These are phyloP conservation scores for Immersiporthe knoxdaviesiana DNA, from an alignment of 2,329 filamentous ascomycete genomes.

Conservation along the genomic window DNA sequence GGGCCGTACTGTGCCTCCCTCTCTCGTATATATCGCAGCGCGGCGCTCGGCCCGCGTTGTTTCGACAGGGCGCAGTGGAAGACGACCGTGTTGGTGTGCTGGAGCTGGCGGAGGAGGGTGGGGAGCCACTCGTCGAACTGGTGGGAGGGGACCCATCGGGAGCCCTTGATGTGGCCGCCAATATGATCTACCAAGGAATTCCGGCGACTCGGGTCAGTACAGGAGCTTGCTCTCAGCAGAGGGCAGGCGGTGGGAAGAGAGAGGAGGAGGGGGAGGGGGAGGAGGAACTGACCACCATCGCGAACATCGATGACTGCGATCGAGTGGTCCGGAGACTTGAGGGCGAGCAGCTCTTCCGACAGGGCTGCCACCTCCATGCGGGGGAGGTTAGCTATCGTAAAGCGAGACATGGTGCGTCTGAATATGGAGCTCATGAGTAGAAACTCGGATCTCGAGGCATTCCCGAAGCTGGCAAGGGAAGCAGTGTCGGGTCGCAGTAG, in stretches of 20 bases:
- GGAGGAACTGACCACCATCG: conserved; percentile 69
- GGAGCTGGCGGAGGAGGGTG: conserved; percentile 77
- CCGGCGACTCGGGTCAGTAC: conserved; percentile 9
- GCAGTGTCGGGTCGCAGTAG: not conserved
- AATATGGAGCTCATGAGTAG: conserved; percentile 22
- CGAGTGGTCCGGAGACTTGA: conserved; percentile 45
- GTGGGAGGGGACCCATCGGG: conserved; percentile 73
- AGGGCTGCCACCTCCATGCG: conserved; percentile 73
- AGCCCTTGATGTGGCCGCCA: conserved; percentile 83
- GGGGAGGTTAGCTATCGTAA: conserved; percentile 60
- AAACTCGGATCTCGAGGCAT: not conserved
- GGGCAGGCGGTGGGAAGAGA: not conserved
- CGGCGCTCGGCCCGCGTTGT: conserved; percentile 84
- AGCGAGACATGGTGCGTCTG: conserved; percentile 28
- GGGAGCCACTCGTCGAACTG: conserved; percentile 78
- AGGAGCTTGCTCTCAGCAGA: not conserved
- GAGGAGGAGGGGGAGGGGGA: too few species aligned
- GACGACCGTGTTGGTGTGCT: conserved; percentile 79
- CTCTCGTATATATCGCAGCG: conserved; percentile 77
- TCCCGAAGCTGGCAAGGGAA: not conserved
- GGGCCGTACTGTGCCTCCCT: conserved; percentile 53
- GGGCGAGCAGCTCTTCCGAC: conserved; percentile 63
- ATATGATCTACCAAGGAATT: conserved; percentile 70
- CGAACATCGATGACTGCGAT: conserved; percentile 87
- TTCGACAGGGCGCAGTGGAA: conserved; percentile 96